Base-by-base conservation (phyloP, 2,329 filamentous ascomycete species). In the Aspergillus phoenicis region DNA sequence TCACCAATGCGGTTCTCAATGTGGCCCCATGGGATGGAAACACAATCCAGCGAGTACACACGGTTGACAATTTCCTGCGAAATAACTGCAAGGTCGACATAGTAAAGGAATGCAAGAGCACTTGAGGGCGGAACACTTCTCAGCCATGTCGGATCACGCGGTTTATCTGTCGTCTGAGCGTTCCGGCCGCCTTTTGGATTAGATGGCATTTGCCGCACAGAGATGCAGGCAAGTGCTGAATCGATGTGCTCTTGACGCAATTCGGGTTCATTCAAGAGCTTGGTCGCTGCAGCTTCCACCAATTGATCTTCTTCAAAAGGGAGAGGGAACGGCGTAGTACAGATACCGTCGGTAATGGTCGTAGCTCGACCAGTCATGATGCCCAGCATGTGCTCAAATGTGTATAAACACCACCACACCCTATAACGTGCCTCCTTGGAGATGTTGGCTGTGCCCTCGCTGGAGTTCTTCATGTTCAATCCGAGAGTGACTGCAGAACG, bases 291-390 rank as follows among this genome's bases (percentile, higher is more conserved):
- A 2, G 71, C 70, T 17, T 75, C 74, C 8, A 73, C 68, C 47
- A 78, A 70, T 26, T 72, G 68, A 33, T 77, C 75, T 66, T 79
- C 78, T 52, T 77, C 74, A 49, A 78, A 73, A 4, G 77, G 78
- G 17, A 77, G 58, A 1, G 79, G 77, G 48, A 81, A 68, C 33
- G 79, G 77, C 4, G 77, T 74, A 15, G 76, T 80, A 66, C 77
- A 80, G 52, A 80, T 72, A 15, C 77, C 75, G 62, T 80, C 75
- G 24, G 74, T 66, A 17, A 81, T 77, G 57, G 76, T 79, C 30
- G 76, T 77, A 26, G 78, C 71, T 45, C 79, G 73, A 41, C 79
- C 79, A n/a, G 79, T 81, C 77, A 81, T 79, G 59, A 78, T 72
- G 15, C 77, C 77, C 38, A 81, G 71, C 36, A 77, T 71, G 57